Base-by-base conservation (phyloP, 441 rosid species). In the Omphalea diandra region DNA sequence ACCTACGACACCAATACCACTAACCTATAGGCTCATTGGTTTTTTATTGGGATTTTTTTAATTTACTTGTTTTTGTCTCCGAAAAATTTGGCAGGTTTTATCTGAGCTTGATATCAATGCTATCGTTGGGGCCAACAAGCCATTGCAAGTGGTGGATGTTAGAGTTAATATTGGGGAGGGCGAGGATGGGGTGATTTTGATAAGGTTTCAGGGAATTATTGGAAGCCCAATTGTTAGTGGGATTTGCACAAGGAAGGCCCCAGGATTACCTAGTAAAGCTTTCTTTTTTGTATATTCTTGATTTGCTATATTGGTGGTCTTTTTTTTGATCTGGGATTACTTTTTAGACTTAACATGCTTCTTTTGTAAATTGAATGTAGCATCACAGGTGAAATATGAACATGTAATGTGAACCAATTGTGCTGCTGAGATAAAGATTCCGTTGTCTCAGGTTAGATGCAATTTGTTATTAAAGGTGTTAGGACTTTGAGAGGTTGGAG, bases 201-300 rank as follows among this genome's bases (percentile, higher is more conserved):
- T 93, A 17, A 85, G 82, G 75, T 90, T 93, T 58, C 87, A 88
- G 75, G 95, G 95, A 52, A 83, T 87, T 55, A 70, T 56, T 72
- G 98, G 97, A 73, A 90, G 87, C 76, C 93, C 97, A 3, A 78
- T 88, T 44, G 83, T 90, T 38, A 79, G 87, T 67, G 97, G 95
- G 69, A 83, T 93, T 69, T 86, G 84, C 79, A 73, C 88, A 36
- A 90, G 84, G 84, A 83, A 76, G 80, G 84, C 88, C 56, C 78
- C 88, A 18, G 72, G 72, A 53, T 58, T 74, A 52, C 62, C 80
- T 53, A 80, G 94, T 89, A 74, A 81, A 64, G 36, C 32, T 56
- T 58, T 68, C 44, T 55, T 58, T 68, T 38, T 55, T 59, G 38
- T 66, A 22, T 31, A 61, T 29, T 46, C 60, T 38, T 56, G 52